Percentiles rank a stretch among this genome's conserved stretches.
Evolutionary conservation across 345 rosid species (phyloP).

Genomic region (Cardiospermum halicacabum): DNA sequence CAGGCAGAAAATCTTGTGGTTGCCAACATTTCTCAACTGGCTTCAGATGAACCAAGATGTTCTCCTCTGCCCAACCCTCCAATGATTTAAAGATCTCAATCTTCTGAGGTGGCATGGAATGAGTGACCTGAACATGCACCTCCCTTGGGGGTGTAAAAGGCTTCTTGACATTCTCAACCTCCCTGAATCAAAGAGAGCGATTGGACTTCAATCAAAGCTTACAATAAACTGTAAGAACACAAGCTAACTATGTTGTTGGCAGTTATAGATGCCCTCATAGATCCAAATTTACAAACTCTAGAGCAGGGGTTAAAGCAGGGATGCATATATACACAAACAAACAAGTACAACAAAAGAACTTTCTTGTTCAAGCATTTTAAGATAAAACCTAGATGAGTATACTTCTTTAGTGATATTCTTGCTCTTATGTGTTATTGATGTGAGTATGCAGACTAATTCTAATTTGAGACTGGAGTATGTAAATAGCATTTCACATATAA

Average conservation of each 20-base stretch:
- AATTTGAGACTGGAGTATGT: neutral
- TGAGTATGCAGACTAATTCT: neutral
- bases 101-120: slow-evolving; percentile 89
- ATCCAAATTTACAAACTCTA: neutral
- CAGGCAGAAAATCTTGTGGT: slow-evolving; percentile 88
- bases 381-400: neutral
- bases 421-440: neutral
- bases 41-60: slow-evolving; percentile 62
- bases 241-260: neutral
- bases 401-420: neutral
- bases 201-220: slow-evolving; percentile 7
- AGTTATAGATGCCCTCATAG: neutral
- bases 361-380: neutral
- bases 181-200: slow-evolving; percentile 41
- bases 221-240: neutral
- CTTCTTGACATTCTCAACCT: slow-evolving; percentile 62
- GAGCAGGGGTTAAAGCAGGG: neutral
- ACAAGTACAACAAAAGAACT: neutral
- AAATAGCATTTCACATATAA: neutral
- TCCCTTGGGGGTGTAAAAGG: slow-evolving; percentile 76
- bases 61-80: slow-evolving; percentile 83
- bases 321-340: too few species aligned
- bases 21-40: slow-evolving; percentile 96
- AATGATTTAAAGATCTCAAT: slow-evolving; percentile 81
- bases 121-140: slow-evolving; percentile 81